Evolutionary conservation across 441 rosid species (phyloP), one percentile per base, ranked within the genome.

Genomic region (Populus hybrid): DNA sequence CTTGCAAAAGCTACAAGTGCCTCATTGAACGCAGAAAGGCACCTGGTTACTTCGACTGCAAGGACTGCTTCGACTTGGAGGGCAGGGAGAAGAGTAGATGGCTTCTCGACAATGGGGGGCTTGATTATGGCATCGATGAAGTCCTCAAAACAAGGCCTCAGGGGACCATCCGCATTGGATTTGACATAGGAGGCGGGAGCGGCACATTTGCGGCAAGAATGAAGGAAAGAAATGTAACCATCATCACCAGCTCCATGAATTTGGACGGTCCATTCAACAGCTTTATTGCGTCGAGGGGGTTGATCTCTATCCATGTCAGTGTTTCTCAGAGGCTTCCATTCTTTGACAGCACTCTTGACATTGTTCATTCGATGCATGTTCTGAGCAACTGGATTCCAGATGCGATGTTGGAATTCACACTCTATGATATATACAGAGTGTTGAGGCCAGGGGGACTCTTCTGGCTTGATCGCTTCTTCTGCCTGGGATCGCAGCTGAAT

Each of bases 391-490:
- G 86, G 93, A 84, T 89, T 53, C 89, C 88, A 0, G 88, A 86
- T 50, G 64, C 83, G 0, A 79, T 86, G 82, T 84, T 88, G 23
- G 88, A 90, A 78, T 85, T 88, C 73, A 74, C 84, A 5, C 77
- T 87, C 12, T 86, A 76, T 36, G 94, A 90, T 5, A 76, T 88
- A 0, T 83, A 85, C 82, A 80, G 90, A 69, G 87, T 90, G 34
- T 66, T 85, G 85, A 86, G 91, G 84, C 89, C 90, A 0, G 88
- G 91, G 1, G 94, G 90, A 6, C 74, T 90, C 35, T 81, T 88
- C 72, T 86, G 92, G 92, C 83, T 90, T 9, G 91, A 90, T 21
- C 87, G 57, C 63, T 85, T 90, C 90, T 86, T 86, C 84, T 90
- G 90, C 80, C 9, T 72, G 1, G 89, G 89, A 6, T 57, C 81